Base-by-base conservation (phyloP, 1,284 basidiomycete genomes). In the Malassezia furfur region DNA sequence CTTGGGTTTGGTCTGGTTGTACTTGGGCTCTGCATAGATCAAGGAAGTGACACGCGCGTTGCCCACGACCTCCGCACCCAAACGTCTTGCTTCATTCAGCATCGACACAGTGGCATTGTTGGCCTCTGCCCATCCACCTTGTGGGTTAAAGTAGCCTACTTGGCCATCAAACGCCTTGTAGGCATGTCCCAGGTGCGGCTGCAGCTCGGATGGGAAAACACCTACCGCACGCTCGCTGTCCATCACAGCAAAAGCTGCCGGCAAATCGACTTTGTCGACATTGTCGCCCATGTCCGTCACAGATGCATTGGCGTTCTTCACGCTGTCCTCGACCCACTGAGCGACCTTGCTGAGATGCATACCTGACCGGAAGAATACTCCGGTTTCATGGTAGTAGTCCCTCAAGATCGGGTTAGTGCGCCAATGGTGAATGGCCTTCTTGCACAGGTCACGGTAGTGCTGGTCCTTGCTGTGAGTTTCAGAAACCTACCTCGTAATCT, bases 111-210 rank as follows among this genome's bases (percentile, higher is more conserved):
- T 74, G 1, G 85, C 87, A 63, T 84, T 81, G 1, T 81, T 79
- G 2, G 90, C 87, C 69, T 85, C 80, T 1, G 83, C 87, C 91
- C 91, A 96, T 3, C 91, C 91, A 1, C 85, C 83, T 36, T 86
- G 83, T 1, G 77, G 78, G 70, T 91, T 93, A 46, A 85, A 67
- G 70, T 87, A 91, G 0, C 83, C 83, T 6, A 61, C 62, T 35
- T 67, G 61, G 5, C 25, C 39, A 12, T 30, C 65, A 46, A 68
- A 54, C 11, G 57, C 49, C 11, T 30, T 28, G 50, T 56, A 31
- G 0, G 61, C 54, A 0, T 49, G 12, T 9, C 64, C 66, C 17
- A 62, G 38, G 17, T 22, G 11, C 1, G 21, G 35, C 2, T 28
- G 52, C 25, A 50, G 25, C 0, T 50, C 21, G 7, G 36, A n/a